Base-by-base conservation (phyloP, 805 yeast species). In the Saccharomycopsis babjevae region DNA sequence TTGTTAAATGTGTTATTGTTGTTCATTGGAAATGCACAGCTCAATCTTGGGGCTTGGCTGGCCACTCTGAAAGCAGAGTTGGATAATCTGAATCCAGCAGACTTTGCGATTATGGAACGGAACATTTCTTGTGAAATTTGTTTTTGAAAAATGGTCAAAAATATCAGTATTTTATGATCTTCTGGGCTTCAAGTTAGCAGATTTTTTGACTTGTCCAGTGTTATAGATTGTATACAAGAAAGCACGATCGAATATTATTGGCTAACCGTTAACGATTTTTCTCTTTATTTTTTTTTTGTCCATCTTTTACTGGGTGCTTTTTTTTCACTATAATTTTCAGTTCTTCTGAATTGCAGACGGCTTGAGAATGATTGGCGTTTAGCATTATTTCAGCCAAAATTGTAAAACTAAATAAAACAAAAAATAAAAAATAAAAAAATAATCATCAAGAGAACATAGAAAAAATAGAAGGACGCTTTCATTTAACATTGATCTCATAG, bases 61-160 rank as follows among this genome's bases (percentile, higher is more conserved):
- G n/a, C 52, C 13, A 28, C 6, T 46, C 52, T 46, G 5, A 46
- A 25, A 46, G 28, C 52, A 20, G 52, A 46, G 52, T 22, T 22
- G 28, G 52, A 46, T 28, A 46, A 46, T 46, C 52, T 46, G 25
- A 46, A 25, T 8, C 32, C 15, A 25, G 52, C 15, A 30, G 57
- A 42, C 22, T 52, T 59, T 13, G 36, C 22, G 30, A 57, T n/a
- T 15, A 42, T 18, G 18, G 60, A 57, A 43, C 62, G 62, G 57
- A 57, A 60, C 62, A 60, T 60, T 56, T 16, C 50, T 16, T 42
- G n/a, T 22, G n/a, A n/a, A 32, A 10, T 34, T 15, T 2, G 25
- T 18, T 42, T n/a, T 42, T 10, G 32, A 22, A 25, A 28, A 46
- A 22, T 46, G 25, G 36, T 5, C n/a, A n/a, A n/a, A 39, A 16